A percentile compares a stretch with the other conserved stretches of the same genome.
phyloP scores from a whole-genome alignment of 106 monocot species.

The Dendrobium nobile region DNA sequence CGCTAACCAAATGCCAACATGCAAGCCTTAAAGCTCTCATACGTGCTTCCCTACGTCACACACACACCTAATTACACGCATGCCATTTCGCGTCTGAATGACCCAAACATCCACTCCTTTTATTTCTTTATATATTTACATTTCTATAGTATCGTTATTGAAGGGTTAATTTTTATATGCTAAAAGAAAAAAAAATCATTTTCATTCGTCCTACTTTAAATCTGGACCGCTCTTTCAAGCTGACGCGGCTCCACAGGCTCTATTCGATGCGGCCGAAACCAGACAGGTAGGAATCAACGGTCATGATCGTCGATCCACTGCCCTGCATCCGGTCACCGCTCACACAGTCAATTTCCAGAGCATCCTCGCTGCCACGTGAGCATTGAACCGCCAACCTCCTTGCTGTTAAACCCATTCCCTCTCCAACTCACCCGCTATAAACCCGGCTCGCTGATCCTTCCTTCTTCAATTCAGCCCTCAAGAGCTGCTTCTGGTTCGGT shows the following conservation, averaged over 20 bases:
- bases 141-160: too few species aligned
- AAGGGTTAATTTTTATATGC: too few species aligned
- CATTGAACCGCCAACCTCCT: not conserved
- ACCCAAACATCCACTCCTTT: too few species aligned
- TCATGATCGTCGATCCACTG: not conserved
- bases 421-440: not conserved
- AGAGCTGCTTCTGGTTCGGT: not conserved
- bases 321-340: not conserved
- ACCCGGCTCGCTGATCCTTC: not conserved
- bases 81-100: too few species aligned
- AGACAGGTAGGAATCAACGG: not conserved
- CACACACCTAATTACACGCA: too few species aligned
- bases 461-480: not conserved
- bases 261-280: not conserved
- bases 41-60: too few species aligned
- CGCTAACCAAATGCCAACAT: too few species aligned
- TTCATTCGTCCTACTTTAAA: not conserved
- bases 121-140: too few species aligned
- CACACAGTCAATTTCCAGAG: too few species aligned
- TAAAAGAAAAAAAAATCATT: too few species aligned
- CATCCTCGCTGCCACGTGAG: constrained; percentile 1
- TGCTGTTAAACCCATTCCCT: not conserved
- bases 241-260: not conserved
- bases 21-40: too few species aligned
- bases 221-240: not conserved